Evolutionary conservation across 495 filamentous ascomycete genomes (phyloP), one percentile per base, ranked within the genome.

Genomic region (Aspergillus biplanus): DNA sequence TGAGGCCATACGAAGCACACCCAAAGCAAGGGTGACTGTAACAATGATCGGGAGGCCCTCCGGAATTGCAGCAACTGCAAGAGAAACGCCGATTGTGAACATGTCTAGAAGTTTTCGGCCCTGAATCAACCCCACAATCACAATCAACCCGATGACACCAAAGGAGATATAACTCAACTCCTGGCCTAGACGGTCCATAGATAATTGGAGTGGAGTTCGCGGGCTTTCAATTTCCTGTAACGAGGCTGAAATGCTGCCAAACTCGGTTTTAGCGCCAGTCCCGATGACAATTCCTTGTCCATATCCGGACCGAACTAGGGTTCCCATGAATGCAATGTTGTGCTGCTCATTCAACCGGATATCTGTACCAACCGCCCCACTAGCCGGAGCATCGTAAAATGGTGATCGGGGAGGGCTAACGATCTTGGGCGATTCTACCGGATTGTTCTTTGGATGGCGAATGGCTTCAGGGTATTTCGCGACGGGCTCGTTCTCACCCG

Each of bases 241-340:
- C 52, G 92, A 96, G 6, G 90, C 88, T 5, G 93, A 95, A 62
- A 99, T 98, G 33, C 90, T 90, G n/a, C 95, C 95, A 73, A 99
- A 99, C 72, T 97, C 92, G 0, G 95, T 99, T 60, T 90, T 87
- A 27, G 89, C 87, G 53, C 95, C 95, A 1, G 95, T 98, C 4
- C 92, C 91, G 73, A 97, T 93, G 9, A 99, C 95, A 59, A 99
- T 87, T 37, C 95, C 95, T 71, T 96, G 92, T 0, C 95, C 95
- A 66, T 99, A 88, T n/a, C 95, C 95, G 8, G 92, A 96, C 52
- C 93, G 92, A 6, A 99, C 96, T 59, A 99, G 76, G 6, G 95
- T 99, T 5, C 95, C 95, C 96, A 98, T 98, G 72, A 97, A 98
- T 6, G 94, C 95, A 71, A 99, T 93, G 67, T 97, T 97, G 56